Evolutionary conservation across 108 stramenopile species (phyloP).

Genomic region (Mayamaea pseudoterrestris): DNA sequence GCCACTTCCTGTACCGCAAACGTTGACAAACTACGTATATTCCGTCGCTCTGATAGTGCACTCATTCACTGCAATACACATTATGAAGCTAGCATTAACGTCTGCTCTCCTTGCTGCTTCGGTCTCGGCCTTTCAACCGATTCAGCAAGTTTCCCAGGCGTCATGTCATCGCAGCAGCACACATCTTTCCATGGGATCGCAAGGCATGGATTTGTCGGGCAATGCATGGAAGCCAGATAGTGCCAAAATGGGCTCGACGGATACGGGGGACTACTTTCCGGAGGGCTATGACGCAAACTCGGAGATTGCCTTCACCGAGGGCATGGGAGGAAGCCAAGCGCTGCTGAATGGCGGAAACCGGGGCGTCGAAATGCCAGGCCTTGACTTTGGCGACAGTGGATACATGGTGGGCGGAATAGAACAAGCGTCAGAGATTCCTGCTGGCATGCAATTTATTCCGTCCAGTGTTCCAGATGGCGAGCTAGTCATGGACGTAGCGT

Average conservation of each 20-base stretch:
- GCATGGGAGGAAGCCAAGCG: conserved; percentile 59
- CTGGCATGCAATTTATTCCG: conserved; percentile 71
- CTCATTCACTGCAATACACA: no score
- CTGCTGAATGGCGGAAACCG: conserved; percentile 15
- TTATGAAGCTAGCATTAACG: no score
- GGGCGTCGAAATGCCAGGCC: conserved; percentile 54
- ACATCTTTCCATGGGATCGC: no score
- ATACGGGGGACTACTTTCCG: conserved; percentile 75
- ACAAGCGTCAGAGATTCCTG: conserved; percentile 48
- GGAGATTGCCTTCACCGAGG: conserved; percentile 43
- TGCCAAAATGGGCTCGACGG: conserved; percentile 71
- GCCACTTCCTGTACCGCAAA: no score
- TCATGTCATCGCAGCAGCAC: no score
- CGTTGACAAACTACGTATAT: no score
- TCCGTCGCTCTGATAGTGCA: no score
- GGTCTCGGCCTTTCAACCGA: no score
- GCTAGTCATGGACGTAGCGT: conserved; percentile 43
- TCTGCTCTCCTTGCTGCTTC: no score
- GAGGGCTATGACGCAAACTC: conserved; percentile 58
- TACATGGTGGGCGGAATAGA: conserved; percentile 53
- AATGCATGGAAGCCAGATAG: conserved; percentile 70
- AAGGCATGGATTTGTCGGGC: conserved; percentile 37
- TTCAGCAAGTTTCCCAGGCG: no score
- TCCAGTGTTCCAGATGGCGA: conserved; percentile 57
- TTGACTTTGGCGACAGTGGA: conserved; percentile 68